Percentiles rank a stretch among this genome's conserved stretches.
phyloP scores from a whole-genome alignment of 208 protist species.

The Entamoeba invadens region DNA sequence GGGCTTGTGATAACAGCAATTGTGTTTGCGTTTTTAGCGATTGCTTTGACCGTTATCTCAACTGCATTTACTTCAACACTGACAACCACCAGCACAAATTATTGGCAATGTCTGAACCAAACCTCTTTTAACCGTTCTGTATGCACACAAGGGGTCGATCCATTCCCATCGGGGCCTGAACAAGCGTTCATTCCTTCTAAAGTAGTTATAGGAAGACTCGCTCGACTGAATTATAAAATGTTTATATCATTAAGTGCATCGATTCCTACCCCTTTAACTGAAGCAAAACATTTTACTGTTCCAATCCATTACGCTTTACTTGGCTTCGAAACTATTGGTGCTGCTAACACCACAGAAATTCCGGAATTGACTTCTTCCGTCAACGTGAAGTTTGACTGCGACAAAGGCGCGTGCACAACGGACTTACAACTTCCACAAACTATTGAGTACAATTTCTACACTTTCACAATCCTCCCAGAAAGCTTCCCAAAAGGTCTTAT shows the following conservation, averaged over 20 bases:
- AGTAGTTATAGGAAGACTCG: neutral
- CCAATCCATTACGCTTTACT: neutral
- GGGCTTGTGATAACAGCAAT: neutral
- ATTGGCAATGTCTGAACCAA: neutral
- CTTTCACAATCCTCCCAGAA: neutral
- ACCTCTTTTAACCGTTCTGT: neutral
- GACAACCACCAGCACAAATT: neutral
- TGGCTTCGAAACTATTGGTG: neutral
- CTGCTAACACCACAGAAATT: neutral
- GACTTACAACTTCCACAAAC: neutral
- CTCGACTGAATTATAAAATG: neutral
- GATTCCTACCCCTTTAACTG: neutral
- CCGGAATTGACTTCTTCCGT: neutral
- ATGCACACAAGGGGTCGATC: neutral
- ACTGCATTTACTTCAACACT: neutral
- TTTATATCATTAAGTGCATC: neutral
- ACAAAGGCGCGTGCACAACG: neutral
- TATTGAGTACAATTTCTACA: neutral
- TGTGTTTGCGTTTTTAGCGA: neutral
- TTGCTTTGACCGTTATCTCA: neutral
- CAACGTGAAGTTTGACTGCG: neutral
- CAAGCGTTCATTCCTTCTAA: neutral
- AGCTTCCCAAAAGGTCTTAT: neutral
- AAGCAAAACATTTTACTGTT: neutral
- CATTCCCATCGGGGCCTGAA: neutral